These are phyloP conservation scores for Neurospora terricola DNA, from an alignment of 495 filamentous ascomycete genomes.

Conservation along the genomic window DNA sequence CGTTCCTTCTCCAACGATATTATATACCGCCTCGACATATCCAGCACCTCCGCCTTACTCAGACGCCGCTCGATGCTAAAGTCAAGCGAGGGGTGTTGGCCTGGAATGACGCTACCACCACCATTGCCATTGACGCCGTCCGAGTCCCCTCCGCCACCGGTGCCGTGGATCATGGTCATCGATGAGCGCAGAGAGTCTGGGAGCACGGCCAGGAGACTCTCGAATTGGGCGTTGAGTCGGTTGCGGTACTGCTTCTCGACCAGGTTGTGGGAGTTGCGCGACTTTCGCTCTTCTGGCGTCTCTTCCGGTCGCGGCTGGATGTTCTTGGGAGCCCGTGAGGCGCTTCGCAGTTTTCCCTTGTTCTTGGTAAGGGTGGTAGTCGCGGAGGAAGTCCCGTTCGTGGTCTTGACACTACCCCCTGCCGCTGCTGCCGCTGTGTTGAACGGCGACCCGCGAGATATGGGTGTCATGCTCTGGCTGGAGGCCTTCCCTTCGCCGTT, in stretches of 20 bases:
- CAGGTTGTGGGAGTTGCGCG: constrained; percentile 34
- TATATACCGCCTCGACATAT: constrained; percentile 35
- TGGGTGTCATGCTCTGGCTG: neutral
- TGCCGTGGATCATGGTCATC: constrained; percentile 7
- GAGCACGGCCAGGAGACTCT: constrained; percentile 31
- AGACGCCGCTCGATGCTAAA: constrained; percentile 24
- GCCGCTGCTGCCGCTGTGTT: neutral
- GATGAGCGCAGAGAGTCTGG: constrained; percentile 25
- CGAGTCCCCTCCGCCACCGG: constrained; percentile 13
- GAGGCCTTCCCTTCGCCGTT: neutral
- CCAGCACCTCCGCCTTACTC: constrained; percentile 39
- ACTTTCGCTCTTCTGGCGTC: constrained; percentile 28
- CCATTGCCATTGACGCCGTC: neutral
- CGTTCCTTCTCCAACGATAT: constrained; percentile 28
- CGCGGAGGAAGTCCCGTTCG: neutral
- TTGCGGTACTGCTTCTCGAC: constrained; percentile 43
- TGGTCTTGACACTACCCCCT: neutral
- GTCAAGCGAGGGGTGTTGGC: constrained; percentile 9
- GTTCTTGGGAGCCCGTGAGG: constrained; percentile 33
- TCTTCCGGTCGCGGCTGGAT: constrained; percentile 23
- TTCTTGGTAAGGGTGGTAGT: neutral
- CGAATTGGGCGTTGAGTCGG: constrained; percentile 36
- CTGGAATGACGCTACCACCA: neutral
- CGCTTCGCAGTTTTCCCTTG: constrained; percentile 26
- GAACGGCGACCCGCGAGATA: neutral